Evolutionary conservation across 2,329 filamentous ascomycete species (phyloP), one percentile per base, ranked within the genome.

Genomic region (Aspergillus sp.): DNA sequence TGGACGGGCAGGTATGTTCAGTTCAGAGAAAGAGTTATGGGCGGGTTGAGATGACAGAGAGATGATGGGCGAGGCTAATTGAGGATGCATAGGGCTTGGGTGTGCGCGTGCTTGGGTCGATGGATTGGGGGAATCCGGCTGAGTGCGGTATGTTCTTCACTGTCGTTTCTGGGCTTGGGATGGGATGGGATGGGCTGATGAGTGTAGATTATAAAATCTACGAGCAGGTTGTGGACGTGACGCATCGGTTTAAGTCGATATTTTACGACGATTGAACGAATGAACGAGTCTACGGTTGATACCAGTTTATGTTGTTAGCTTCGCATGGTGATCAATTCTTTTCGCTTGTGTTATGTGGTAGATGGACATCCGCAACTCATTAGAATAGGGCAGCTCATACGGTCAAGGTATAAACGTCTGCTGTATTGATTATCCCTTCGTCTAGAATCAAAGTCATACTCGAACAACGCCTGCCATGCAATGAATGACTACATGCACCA

Each of bases 181-280:
- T n/a, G n/a, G n/a, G n/a, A n/a, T n/a, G n/a, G n/a, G n/a, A 2
- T 4, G 6, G n/a, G 20, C 29, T 20, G 6, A 32, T 15, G 24
- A 27, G 15, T 5, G 5, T 44, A 89, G 86, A 95, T 62, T 84
- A 82, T 59, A 71, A 69, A 33, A 72, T 85, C 20, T 81, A 78
- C 39, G 78, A 84, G 36, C 75, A 80, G 0, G 82, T 95, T 3
- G 88, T 94, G 11, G 83, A 95, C 36, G 80, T 78, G 22, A 91
- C 86, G 20, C 88, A 95, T 61, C 74, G 78, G 30, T 76, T 86
- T 55, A 83, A 81, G 52, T 68, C 77, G 40, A 80, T 96, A 32
- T 95, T 95, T 55, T 86, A 83, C 52, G 72, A 75, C 34, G n/a
- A n/a, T 36, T 36, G 26, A 37, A 33, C 24, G 37, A 45, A 24